Conservation (phyloP, 192 early-diverging fungal genomes). For the Lobosporangium transversale region DNA sequence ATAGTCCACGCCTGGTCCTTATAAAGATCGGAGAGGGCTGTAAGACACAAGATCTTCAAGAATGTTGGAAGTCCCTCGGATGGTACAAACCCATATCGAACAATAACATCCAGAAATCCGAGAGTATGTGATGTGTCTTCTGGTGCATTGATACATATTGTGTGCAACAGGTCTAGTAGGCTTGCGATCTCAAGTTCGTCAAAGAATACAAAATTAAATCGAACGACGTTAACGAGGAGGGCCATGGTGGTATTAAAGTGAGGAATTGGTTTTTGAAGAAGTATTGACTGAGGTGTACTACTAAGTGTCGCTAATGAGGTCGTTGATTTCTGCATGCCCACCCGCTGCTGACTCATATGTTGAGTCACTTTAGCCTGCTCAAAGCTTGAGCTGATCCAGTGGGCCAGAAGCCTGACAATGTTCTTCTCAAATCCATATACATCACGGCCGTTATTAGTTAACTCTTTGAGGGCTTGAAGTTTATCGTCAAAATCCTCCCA, state of each 20-base stretch:
- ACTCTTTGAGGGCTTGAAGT: constrained; percentile 55
- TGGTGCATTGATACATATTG: constrained; percentile 55
- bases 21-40: constrained; percentile 44
- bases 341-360: constrained; percentile 46
- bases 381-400: constrained; percentile 60
- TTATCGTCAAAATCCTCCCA: constrained; percentile 65
- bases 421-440: constrained; percentile 70
- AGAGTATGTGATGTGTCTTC: constrained; percentile 58
- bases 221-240: constrained; percentile 58
- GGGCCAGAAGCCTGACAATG: constrained; percentile 57
- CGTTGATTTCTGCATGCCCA: constrained; percentile 51
- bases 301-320: constrained; percentile 43
- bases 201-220: constrained; percentile 68
- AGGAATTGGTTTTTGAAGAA: constrained; percentile 47
- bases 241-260: constrained; percentile 61
- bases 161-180: constrained; percentile 57
- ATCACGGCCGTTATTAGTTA: constrained; percentile 66
- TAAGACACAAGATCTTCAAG: constrained; percentile 62
- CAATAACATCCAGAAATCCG: constrained; percentile 64
- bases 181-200: constrained; percentile 62
- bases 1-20: constrained; percentile 62
- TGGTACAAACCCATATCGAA: constrained; percentile 65
- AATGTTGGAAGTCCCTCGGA: constrained; percentile 55
- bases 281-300: constrained; percentile 45
- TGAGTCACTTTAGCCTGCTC: constrained; percentile 48